Percentiles rank a stretch among this genome's conserved stretches.
Evolutionary conservation across 2,329 filamentous ascomycete species (phyloP).

Genomic region (Bipolaris victoriae): DNA sequence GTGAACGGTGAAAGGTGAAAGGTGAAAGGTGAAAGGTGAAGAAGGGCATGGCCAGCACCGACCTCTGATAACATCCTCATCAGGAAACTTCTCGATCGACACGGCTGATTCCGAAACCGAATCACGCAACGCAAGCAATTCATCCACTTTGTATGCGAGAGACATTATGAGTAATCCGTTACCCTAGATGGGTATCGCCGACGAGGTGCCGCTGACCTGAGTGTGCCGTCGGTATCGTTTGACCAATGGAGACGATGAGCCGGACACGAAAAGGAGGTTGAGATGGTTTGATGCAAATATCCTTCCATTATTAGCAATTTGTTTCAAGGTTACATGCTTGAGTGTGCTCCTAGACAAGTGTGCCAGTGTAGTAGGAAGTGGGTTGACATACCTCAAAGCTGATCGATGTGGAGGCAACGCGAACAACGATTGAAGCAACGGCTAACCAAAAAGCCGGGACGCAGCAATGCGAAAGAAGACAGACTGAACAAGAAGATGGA

Average conservation of each 20-base stretch:
- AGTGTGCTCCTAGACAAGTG: not conserved
- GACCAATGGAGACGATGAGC: conserved; percentile 17
- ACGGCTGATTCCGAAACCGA: conserved; percentile 52
- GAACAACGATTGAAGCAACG: conserved; percentile 42
- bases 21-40: conserved; percentile 24
- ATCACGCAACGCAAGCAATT: conserved; percentile 50
- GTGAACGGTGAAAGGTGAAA: conserved; percentile 23
- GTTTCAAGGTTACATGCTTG: not conserved
- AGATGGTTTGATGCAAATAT: conserved; percentile 50
- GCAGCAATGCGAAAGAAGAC: conserved; percentile 49
- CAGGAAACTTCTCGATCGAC: conserved; percentile 50
- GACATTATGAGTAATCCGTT: conserved; percentile 34
- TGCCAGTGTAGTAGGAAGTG: not conserved
- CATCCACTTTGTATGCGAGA: conserved; percentile 49
- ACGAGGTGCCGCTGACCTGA: conserved; percentile 15
- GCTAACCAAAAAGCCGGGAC: conserved; percentile 49
- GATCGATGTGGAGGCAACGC: conserved; percentile 35
- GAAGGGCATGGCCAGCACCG: conserved; percentile 22
- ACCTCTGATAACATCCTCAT: conserved; percentile 53
- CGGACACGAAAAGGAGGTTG: conserved; percentile 32
- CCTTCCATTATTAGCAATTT: conserved; percentile 22
- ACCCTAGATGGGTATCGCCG: conserved; percentile 11
- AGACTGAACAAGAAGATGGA: conserved; percentile 44
- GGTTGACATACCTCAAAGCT: conserved; percentile 39
- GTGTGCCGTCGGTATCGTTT: conserved; percentile 9